These are phyloP conservation scores for Dactylellina sp. DNA, from an alignment of 2,329 filamentous ascomycete species.

Conservation along the genomic window DNA sequence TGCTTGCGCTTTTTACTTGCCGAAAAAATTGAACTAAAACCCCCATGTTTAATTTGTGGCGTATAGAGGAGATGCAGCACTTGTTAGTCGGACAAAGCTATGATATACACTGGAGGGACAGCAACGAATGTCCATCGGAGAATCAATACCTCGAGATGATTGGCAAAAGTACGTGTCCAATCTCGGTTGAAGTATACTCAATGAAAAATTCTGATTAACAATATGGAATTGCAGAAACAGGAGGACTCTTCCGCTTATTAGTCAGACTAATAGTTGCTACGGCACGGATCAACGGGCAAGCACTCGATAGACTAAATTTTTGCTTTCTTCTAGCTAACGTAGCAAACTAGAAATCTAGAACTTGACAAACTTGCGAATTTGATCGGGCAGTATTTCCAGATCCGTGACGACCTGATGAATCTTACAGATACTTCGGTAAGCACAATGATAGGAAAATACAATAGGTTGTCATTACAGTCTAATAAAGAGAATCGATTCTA, in stretches of 20 bases:
- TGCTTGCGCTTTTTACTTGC: no score
- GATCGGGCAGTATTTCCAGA: constrained; percentile 61
- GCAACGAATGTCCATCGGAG: constrained; percentile 58
- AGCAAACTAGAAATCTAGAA: constrained; percentile 49
- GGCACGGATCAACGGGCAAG: no score
- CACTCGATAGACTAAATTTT: no score
- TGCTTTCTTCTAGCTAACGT: no score
- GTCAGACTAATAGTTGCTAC: no score
- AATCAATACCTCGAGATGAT: constrained; percentile 61
- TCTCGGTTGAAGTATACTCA: not conserved
- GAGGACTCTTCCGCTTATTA: no score
- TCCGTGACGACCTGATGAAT: constrained; percentile 62
- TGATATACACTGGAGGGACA: constrained; percentile 58
- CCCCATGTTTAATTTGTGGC: no score
- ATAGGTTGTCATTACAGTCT: not conserved
- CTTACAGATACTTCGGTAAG: constrained; percentile 39
- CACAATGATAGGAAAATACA: not conserved
- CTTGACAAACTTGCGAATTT: constrained; percentile 42
- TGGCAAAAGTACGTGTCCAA: constrained; percentile 56
- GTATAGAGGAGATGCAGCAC: constrained; percentile 44
- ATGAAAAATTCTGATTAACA: no score
- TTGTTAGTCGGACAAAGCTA: constrained; percentile 57
- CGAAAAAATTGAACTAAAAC: constrained; percentile 40
- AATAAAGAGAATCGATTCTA: not conserved
- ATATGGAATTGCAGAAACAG: constrained; percentile 3